Base-by-base conservation (phyloP, 2,329 filamentous ascomycete genomes). In the Xenoacremonium recifei region DNA sequence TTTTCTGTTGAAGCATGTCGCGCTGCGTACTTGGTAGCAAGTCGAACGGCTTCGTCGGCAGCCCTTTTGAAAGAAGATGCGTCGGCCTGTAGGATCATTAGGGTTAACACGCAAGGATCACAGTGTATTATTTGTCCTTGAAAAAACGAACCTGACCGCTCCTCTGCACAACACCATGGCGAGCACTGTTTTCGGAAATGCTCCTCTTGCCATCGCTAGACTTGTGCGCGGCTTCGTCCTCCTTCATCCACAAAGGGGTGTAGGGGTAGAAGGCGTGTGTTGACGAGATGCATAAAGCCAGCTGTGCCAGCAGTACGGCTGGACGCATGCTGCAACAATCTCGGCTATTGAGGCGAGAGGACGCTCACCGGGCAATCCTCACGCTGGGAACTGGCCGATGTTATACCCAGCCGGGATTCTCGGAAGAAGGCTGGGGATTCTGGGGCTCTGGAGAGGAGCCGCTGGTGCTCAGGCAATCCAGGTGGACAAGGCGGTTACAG, bases 181-280 rank as follows among this genome's bases (percentile, higher is more conserved):
- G 70, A 25, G 39, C 45, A 25, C 39, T 38, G 27, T 40, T 35
- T 16, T 37, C 45, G 25, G 37, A 42, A 40, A 45, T 45, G 37
- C 46, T 52, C 39, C 54, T 55, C 52, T 45, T 55, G 31, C 51
- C 62, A 57, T 41, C 58, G 42, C 30, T 47, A n/a, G n/a, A n/a
- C n/a, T n/a, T n/a, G 38, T 44, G 42, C 37, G 57, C 53, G 23
- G 61, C 58, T 37, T 61, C 23, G 12, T 45, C 39, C 37, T 64
- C 57, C 35, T 57, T 40, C 35, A 57, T 49, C 66, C 66, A 69
- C 40, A 44, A 42, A 7, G 73, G 71, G 17, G 55, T 58, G 55
- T 68, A 77, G 4, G 71, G 71, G 36, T 62, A 73, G 56, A 80
- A 76, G 39, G 76, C 76, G 39, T 69, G 59, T 40, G 66, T 65